Conservation (phyloP, 768 basidiomycete genomes). For the Hortiboletus campestris region DNA sequence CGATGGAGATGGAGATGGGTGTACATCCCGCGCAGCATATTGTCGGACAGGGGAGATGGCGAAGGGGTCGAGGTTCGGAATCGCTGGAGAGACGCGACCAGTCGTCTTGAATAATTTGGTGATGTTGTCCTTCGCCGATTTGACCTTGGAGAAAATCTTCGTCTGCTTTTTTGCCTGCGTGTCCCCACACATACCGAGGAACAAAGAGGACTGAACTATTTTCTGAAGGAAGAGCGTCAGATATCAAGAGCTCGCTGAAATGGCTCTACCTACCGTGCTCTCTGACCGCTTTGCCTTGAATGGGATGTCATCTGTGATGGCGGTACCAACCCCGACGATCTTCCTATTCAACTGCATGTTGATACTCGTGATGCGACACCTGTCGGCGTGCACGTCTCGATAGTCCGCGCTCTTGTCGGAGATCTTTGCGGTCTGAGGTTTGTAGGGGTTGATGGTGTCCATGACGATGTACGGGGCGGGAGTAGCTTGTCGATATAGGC, state of each 20-base stretch:
- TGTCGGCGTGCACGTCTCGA: not conserved
- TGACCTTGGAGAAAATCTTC: constrained; percentile 3
- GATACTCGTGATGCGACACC: not conserved
- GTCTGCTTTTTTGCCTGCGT: not conserved
- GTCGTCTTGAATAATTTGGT: constrained; percentile 1
- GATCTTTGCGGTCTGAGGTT: not conserved
- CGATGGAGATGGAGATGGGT: not conserved
- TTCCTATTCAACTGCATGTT: not conserved
- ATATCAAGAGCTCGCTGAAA: not conserved
- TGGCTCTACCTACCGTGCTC: not conserved
- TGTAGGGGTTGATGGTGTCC: not conserved
- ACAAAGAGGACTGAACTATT: not conserved
- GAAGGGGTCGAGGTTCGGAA: not conserved
- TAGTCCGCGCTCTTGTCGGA: not conserved
- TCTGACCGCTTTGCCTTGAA: not conserved
- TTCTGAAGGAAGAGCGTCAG: not conserved
- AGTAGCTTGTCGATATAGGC: not conserved
- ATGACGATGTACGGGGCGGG: not conserved
- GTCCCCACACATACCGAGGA: not conserved
- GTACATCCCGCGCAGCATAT: not conserved
- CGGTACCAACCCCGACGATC: not conserved
- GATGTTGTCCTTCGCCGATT: constrained; percentile 4
- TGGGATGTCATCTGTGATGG: not conserved
- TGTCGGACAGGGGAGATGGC: not conserved
- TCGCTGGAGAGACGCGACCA: not conserved